Percentiles rank a stretch among this genome's conserved stretches.
Evolutionary conservation across 2,329 filamentous ascomycete species (phyloP).

Genomic region (Aspergillus aculeatinus): DNA sequence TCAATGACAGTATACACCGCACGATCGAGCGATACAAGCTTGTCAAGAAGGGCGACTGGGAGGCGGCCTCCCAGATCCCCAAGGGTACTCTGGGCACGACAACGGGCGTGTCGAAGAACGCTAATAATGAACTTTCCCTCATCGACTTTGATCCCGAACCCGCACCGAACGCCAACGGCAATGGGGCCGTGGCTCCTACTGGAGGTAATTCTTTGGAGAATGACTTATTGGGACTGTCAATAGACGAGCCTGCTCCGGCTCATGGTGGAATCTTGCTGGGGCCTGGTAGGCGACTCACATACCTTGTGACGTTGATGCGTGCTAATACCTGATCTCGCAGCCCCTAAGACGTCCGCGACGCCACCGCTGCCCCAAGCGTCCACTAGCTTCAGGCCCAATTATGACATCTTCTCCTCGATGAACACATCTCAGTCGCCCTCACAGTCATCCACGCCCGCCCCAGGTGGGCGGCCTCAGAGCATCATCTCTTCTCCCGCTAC

Average conservation of each 20-base stretch:
- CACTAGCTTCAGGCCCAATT: constrained; percentile 52
- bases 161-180: constrained; percentile 40
- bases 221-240: constrained; percentile 83
- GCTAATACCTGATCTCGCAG: constrained; percentile 37
- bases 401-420: constrained; percentile 58
- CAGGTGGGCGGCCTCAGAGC: constrained; percentile 36
- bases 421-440: constrained; percentile 49
- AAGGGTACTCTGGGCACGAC: constrained; percentile 73
- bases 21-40: constrained; percentile 95
- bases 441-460: constrained; percentile 51
- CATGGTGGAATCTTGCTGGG: constrained; percentile 85
- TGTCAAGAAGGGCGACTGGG: constrained; percentile 90
- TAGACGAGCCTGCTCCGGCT: constrained; percentile 69
- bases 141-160: constrained; percentile 79
- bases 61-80: constrained; percentile 78
- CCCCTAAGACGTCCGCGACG: constrained; percentile 26
- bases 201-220: constrained; percentile 74
- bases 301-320: constrained; percentile 32
- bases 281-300: constrained; percentile 53
- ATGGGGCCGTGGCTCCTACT: constrained; percentile 46
- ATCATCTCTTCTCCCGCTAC: constrained; percentile 27
- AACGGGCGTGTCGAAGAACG: constrained; percentile 63
- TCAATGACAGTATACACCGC: constrained; percentile 97
- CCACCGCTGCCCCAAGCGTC: constrained; percentile 43
- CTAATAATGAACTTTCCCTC: constrained; percentile 78